A percentile compares a stretch with the other conserved stretches of the same genome.
phyloP scores from a whole-genome alignment of 2,329 filamentous ascomycete species.

The Dendryphion nanum region DNA sequence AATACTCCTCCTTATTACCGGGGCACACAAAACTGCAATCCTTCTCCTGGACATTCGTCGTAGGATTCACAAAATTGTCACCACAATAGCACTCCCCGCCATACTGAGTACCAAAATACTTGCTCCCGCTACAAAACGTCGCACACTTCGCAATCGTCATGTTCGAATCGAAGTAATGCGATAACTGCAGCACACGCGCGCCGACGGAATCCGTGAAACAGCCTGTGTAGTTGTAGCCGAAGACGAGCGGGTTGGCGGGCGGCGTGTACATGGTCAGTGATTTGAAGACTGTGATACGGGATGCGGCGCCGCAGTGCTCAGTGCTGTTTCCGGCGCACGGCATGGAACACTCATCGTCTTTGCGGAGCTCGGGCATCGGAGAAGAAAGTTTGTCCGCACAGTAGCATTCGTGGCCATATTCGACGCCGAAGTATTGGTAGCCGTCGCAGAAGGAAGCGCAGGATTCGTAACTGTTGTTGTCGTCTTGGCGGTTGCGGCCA shows the following conservation, averaged over 20 bases:
- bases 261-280: constrained; percentile 5
- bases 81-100: constrained; percentile 20
- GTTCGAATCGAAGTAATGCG: background rate
- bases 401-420: constrained; percentile 29
- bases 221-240: constrained; percentile 19
- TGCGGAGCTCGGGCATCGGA: background rate
- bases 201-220: constrained; percentile 19
- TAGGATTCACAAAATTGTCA: constrained; percentile 3
- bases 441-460: constrained; percentile 20
- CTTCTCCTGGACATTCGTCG: constrained; percentile 9
- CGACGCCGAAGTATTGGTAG: constrained; percentile 22
- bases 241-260: constrained; percentile 11
- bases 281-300: constrained; percentile 19
- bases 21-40: constrained; percentile 18
- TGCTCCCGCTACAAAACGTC: constrained; percentile 7
- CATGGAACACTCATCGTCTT: constrained; percentile 17
- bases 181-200: constrained; percentile 11
- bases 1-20: constrained; percentile 15
- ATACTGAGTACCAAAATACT: constrained; percentile 12
- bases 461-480: constrained; percentile 12
- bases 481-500: constrained; percentile 6
- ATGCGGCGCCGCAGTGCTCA: constrained; percentile 14
- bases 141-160: constrained; percentile 11
- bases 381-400: constrained; percentile 39
- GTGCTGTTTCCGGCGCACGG: constrained; percentile 15